Evolutionary conservation across 2,329 filamentous ascomycete genomes (phyloP), one percentile per base, ranked within the genome.

Genomic region (Pestalotiopsis fici): DNA sequence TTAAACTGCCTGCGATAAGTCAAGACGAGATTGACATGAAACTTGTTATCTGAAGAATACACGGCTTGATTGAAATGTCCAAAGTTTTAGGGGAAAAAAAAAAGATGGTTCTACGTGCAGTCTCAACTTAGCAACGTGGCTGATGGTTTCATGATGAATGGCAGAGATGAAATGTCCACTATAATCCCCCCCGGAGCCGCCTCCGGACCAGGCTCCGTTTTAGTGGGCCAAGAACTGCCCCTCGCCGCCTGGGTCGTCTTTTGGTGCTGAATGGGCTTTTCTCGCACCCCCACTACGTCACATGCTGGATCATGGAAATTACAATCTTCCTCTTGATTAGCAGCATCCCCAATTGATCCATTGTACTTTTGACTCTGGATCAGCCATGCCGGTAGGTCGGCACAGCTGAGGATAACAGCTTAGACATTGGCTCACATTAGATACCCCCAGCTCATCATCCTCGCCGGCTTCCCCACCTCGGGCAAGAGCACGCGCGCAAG

Each of bases 381-480:
- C 57, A 60, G 18, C 57, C 28, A 60, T 60, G 57, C 57, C 57
- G 25, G 57, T 60, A 37, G 18, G 43, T 50, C 43, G 15, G 43
- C 43, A 50, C 43, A 50, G 43, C 7, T 9, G 4, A 39, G 28
- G 5, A 12, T 13, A 9, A 15, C 27, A 1, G 15, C 27, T 37
- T 21, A 31, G 55, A 3, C 23, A 28, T 6, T 15, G 13, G 28
- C n/a, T 31, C 15, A 21, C 31, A 37, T 31, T 39, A 37, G 3
- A 13, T 4, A 18, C 27, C n/a, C 37, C n/a, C 37, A 92, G 90
- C 83, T 92, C 71, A 89, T 92, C 74, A 89, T 91, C 72, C 78
- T 92, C 68, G 88, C 89, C 65, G 90, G 90, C 69, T 84, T 90
- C 72, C 90, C 90, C 65, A 89, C 88, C 70, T 91, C 90, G 35